phyloP scores from a whole-genome alignment of 352 stramenopile genomes.

The Hyaloperonospora brassicae region DNA sequence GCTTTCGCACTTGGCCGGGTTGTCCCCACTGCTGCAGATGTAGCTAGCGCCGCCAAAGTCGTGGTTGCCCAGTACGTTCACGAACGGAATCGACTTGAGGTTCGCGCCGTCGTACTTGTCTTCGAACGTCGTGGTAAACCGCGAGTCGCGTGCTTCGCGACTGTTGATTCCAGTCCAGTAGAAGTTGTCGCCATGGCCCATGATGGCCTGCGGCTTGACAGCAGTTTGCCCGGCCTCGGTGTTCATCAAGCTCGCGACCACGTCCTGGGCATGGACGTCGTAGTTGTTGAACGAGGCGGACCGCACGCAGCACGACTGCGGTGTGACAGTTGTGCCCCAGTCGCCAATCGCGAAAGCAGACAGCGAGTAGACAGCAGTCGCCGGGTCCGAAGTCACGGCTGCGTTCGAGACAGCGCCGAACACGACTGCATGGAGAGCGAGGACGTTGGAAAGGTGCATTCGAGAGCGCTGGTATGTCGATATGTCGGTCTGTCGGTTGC shows the following conservation, averaged over 20 bases:
- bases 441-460: constrained; percentile 5
- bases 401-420: constrained; percentile 2
- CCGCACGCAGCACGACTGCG: constrained; percentile 16
- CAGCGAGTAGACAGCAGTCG: constrained; percentile 18
- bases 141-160: constrained; percentile 30
- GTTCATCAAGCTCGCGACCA: constrained; percentile 21
- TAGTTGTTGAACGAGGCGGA: constrained; percentile 14
- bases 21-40: constrained; percentile 32
- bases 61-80: constrained; percentile 65
- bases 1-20: constrained; percentile 25
- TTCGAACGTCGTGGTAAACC: constrained; percentile 43
- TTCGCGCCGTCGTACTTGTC: constrained; percentile 38
- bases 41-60: constrained; percentile 51
- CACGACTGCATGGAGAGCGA: constrained; percentile 1
- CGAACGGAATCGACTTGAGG: constrained; percentile 32
- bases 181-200: constrained; percentile 63
- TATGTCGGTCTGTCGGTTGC: too few relatives aligned
- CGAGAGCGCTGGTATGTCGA: too few relatives aligned
- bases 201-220: constrained; percentile 14
- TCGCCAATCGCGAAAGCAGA: constrained; percentile 21
- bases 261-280: constrained; percentile 13
- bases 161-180: constrained; percentile 56
- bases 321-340: constrained; percentile 11
- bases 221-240: constrained; percentile 4
- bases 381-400: constrained; percentile 23